Conservation (phyloP, 371 early-diverging fungal species). For the Saksenaea vasiformis region DNA sequence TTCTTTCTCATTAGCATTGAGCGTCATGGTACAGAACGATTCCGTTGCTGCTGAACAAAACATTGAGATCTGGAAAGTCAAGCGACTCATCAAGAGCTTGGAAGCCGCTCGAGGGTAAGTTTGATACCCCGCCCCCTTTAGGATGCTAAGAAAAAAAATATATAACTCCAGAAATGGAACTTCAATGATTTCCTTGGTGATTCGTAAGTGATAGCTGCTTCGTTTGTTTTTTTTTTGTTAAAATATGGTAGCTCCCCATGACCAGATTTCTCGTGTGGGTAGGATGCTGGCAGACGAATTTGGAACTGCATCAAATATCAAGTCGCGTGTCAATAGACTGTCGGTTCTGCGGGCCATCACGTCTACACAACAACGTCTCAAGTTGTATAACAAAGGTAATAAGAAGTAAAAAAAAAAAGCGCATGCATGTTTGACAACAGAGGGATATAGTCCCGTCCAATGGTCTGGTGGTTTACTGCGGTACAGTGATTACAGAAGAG, state of each 20-base stretch:
- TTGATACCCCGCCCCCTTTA: neutral
- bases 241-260: slow-evolving; percentile 72
- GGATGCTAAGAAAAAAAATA: neutral
- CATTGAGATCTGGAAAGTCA: slow-evolving; percentile 97
- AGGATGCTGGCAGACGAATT: slow-evolving; percentile 99
- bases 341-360: slow-evolving; percentile 99
- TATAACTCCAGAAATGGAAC: slow-evolving; percentile 89
- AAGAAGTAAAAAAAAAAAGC: slow-evolving; percentile 11
- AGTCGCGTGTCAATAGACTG: slow-evolving; percentile 98
- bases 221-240: neutral
- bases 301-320: slow-evolving; percentile 99
- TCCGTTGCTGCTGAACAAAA: slow-evolving; percentile 66
- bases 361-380: slow-evolving; percentile 98
- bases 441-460: slow-evolving; percentile 91
- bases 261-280: slow-evolving; percentile 91
- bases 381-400: slow-evolving; percentile 90
- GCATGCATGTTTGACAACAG: no score
- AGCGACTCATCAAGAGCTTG: slow-evolving; percentile 96
- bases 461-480: slow-evolving; percentile 95
- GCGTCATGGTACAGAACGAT: neutral
- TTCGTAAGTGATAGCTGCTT: slow-evolving; percentile 61
- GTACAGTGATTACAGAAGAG: slow-evolving; percentile 97
- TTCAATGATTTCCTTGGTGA: slow-evolving; percentile 99
- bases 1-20: neutral
- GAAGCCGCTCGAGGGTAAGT: slow-evolving; percentile 93